phyloP scores from a whole-genome alignment of 2,329 filamentous ascomycete species.

The Pezicula neosporulosa region DNA sequence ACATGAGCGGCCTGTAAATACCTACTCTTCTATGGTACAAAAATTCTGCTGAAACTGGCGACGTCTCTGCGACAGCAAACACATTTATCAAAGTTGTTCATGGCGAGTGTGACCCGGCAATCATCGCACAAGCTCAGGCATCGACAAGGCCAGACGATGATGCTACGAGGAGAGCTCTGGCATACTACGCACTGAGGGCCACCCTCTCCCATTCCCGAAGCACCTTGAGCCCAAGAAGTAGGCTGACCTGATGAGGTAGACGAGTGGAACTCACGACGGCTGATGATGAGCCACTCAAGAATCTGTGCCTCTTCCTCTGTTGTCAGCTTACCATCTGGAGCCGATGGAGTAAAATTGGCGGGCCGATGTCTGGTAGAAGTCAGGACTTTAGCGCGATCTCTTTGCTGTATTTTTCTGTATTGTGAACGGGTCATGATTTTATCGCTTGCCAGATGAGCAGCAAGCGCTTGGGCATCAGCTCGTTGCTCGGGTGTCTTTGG shows the following conservation, averaged over 20 bases:
- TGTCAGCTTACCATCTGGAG: constrained; percentile 39
- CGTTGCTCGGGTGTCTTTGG: constrained; percentile 74
- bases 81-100: constrained; percentile 96
- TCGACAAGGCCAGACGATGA: constrained; percentile 95
- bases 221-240: constrained; percentile 65
- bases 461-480: constrained; percentile 76
- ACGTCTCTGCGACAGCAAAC: constrained; percentile 91
- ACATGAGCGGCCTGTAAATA: too few relatives aligned
- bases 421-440: constrained; percentile 77
- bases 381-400: constrained; percentile 68
- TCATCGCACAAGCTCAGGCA: constrained; percentile 95
- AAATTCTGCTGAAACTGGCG: constrained; percentile 84
- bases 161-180: constrained; percentile 77
- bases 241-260: constrained; percentile 12
- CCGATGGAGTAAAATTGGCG: constrained; percentile 22
- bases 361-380: constrained; percentile 41
- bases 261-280: constrained; percentile 18
- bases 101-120: constrained; percentile 85
- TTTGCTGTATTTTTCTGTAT: constrained; percentile 65
- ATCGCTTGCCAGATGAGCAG: constrained; percentile 71
- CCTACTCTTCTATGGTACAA: constrained; percentile 57
- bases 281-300: constrained; percentile 56
- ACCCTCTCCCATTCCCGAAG: constrained; percentile 66
- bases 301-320: constrained; percentile 57
- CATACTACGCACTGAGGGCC: constrained; percentile 92